A percentile compares a stretch with the other conserved stretches of the same genome.
These are phyloP conservation scores for Tylopilus orsonianus DNA, from an alignment of 1,284 basidiomycete species.

Conservation along the genomic window DNA sequence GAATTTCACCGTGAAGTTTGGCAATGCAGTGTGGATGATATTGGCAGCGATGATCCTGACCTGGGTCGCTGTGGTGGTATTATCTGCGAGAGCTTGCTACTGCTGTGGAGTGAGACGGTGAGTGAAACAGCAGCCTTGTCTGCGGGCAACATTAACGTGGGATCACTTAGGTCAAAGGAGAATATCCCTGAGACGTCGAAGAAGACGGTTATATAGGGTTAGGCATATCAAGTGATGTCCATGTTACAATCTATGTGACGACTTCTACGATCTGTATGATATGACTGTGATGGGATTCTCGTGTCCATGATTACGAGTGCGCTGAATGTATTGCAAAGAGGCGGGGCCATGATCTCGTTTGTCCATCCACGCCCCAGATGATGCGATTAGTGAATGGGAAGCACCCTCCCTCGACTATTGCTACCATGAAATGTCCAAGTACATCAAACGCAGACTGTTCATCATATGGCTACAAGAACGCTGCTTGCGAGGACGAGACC, in stretches of 20 bases:
- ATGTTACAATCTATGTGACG: neutral
- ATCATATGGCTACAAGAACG: constrained; percentile 22
- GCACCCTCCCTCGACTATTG: constrained; percentile 12
- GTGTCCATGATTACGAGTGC: no score
- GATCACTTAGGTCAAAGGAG: constrained; percentile 12
- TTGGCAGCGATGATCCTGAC: constrained; percentile 51
- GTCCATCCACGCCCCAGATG: neutral
- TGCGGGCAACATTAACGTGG: constrained; percentile 10
- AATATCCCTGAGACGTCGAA: neutral
- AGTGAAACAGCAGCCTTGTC: constrained; percentile 8
- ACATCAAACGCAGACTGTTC: neutral
- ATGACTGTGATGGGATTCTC: no score
- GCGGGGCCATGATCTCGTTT: no score
- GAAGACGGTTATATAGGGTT: constrained; percentile 4
- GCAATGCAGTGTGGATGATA: constrained; percentile 73
- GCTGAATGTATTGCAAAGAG: no score
- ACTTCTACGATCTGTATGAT: neutral
- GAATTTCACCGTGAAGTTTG: constrained; percentile 51
- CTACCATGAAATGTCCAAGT: constrained; percentile 22
- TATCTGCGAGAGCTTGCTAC: constrained; percentile 62
- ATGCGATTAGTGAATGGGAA: constrained; percentile 3
- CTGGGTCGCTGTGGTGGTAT: constrained; percentile 59
- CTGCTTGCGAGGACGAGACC: constrained; percentile 21
- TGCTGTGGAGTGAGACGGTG: constrained; percentile 60
- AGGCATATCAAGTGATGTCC: neutral